These are phyloP conservation scores for Gossypium arboreum DNA, from an alignment of 345 rosid genomes.

Conservation along the genomic window DNA sequence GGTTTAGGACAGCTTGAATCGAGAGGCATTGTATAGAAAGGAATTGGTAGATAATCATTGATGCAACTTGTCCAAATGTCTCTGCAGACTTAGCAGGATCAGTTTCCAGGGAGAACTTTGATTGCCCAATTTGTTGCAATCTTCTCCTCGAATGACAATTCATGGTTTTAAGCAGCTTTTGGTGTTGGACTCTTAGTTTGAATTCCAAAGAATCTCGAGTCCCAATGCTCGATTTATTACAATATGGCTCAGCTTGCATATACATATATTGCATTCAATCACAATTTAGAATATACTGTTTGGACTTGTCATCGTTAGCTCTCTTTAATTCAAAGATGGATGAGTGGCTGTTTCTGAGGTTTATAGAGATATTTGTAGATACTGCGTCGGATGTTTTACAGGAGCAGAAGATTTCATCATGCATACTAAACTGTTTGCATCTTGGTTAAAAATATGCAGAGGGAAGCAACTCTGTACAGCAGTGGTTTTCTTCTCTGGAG, in stretches of 20 bases:
- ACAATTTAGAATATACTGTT: background rate
- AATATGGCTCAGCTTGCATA: background rate
- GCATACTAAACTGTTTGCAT: conserved; percentile 20
- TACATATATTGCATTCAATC: background rate
- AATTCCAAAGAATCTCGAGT: background rate
- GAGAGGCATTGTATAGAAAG: background rate
- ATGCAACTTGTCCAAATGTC: background rate
- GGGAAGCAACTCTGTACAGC: conserved; percentile 57
- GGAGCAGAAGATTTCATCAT: background rate
- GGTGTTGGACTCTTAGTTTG: background rate
- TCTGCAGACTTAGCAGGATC: background rate
- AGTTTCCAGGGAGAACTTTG: background rate
- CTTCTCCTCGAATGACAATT: background rate
- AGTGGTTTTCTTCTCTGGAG: conserved; percentile 60
- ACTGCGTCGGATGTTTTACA: background rate
- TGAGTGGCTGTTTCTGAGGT: background rate
- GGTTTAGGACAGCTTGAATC: background rate
- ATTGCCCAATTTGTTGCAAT: background rate
- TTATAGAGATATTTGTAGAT: background rate
- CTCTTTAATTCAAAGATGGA: background rate
- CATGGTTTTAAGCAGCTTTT: background rate
- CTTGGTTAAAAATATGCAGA: conserved; percentile 33
- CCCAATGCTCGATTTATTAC: background rate
- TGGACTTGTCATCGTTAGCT: background rate
- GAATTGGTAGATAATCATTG: background rate